A percentile compares a stretch with the other conserved stretches of the same genome.
phyloP scores from a whole-genome alignment of 192 early-diverging fungal species.

The Linnemannia hyalina region DNA sequence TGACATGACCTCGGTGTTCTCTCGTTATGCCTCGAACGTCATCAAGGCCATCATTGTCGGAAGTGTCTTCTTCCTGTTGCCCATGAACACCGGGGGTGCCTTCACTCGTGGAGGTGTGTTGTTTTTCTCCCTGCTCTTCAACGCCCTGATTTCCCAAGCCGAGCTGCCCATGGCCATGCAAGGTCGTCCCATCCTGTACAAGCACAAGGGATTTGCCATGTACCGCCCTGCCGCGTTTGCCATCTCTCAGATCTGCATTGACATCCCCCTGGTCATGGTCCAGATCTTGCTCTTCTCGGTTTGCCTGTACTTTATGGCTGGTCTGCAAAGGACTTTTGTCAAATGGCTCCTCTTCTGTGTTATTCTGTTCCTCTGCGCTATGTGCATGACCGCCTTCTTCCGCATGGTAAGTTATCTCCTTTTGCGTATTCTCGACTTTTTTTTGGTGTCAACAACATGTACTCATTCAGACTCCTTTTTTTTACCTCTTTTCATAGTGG shows the following conservation, averaged over 20 bases:
- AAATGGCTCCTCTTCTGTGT: slow-evolving; percentile 71
- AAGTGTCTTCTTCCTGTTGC: slow-evolving; percentile 76
- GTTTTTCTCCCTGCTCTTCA: slow-evolving; percentile 73
- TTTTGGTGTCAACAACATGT: background rate
- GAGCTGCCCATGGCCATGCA: slow-evolving; percentile 78
- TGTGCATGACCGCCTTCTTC: slow-evolving; percentile 73
- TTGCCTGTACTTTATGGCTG: slow-evolving; percentile 74
- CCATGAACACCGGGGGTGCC: slow-evolving; percentile 69
- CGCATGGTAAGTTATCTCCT: slow-evolving; percentile 54
- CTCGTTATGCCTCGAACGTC: slow-evolving; percentile 59
- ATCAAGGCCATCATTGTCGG: slow-evolving; percentile 81
- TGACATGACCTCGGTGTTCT: slow-evolving; percentile 64
- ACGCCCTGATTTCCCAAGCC: slow-evolving; percentile 71
- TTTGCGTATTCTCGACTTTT: background rate
- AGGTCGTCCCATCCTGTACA: slow-evolving; percentile 80
- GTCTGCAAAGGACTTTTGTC: slow-evolving; percentile 61
- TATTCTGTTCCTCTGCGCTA: slow-evolving; percentile 64
- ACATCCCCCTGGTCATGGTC: slow-evolving; percentile 63
- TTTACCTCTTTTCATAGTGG: slow-evolving; percentile 33
- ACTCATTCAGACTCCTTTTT: background rate
- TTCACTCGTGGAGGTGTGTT: slow-evolving; percentile 86
- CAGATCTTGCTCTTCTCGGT: slow-evolving; percentile 68
- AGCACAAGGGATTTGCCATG: slow-evolving; percentile 82
- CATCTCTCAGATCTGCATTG: slow-evolving; percentile 66
- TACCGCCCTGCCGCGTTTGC: slow-evolving; percentile 73